phyloP scores from a whole-genome alignment of 225 moss, liverwort and hornwort genomes.

The Physcomitrellopsis africana region DNA sequence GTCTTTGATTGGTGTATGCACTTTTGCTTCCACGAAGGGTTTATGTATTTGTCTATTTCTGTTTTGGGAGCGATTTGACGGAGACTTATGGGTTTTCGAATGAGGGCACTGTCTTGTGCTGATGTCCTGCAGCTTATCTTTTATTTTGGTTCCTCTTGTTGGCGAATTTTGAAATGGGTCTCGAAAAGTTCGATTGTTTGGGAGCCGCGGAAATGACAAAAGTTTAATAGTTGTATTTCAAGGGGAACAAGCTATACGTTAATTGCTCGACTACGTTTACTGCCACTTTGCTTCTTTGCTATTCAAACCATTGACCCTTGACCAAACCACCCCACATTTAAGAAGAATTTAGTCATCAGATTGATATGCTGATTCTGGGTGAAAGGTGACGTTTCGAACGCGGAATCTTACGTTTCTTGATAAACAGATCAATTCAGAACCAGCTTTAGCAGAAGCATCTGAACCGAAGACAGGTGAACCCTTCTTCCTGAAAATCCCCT shows the following conservation, averaged over 20 bases:
- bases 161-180: too few species aligned
- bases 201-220: neutral
- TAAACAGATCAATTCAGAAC: slow-evolving; percentile 41
- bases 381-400: slow-evolving; percentile 1
- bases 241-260: neutral
- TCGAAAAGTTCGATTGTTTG: too few species aligned
- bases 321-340: neutral
- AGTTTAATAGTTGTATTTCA: neutral
- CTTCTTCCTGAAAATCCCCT: slow-evolving; percentile 22
- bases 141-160: too few species aligned
- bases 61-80: neutral
- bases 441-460: slow-evolving; percentile 48
- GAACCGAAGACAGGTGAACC: slow-evolving; percentile 33
- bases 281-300: neutral
- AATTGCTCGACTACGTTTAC: neutral
- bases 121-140: too few species aligned
- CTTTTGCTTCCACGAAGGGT: neutral
- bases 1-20: neutral
- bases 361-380: slow-evolving; percentile 10
- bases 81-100: too few species aligned
- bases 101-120: too few species aligned
- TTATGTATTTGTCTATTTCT: slow-evolving; percentile 3
- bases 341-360: neutral
- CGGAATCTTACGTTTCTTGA: slow-evolving; percentile 19
- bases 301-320: neutral